Conservation (phyloP, 108 stramenopile species). For the Skeletonema tropicum region DNA sequence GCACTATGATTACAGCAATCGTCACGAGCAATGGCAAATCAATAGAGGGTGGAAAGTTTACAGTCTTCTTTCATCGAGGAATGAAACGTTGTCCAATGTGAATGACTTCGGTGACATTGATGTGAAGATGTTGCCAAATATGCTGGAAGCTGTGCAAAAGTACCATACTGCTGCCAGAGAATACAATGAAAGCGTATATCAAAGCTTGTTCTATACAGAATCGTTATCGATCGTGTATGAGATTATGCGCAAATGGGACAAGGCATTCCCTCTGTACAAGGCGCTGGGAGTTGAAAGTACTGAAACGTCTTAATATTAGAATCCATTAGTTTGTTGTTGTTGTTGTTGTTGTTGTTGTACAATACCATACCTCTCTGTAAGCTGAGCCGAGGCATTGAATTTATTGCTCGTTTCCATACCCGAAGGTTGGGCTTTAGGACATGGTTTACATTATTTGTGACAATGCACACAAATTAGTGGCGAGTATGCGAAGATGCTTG, state of each 20-base stretch:
- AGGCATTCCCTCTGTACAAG: not conserved
- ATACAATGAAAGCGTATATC: not conserved
- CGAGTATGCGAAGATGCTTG: no score
- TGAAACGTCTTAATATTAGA: no score
- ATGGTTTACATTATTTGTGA: no score
- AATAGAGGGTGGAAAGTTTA: not conserved
- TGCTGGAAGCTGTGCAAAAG: not conserved
- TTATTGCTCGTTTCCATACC: no score
- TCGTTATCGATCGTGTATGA: not conserved
- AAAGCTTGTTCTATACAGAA: no score
- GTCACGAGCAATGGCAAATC: not conserved
- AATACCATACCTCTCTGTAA: no score
- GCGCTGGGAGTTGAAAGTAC: not conserved
- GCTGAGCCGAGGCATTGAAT: no score
- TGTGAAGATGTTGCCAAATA: not conserved
- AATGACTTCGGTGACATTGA: not conserved
- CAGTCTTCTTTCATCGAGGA: not conserved
- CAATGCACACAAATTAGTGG: no score
- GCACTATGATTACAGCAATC: not conserved
- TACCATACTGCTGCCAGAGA: not conserved
- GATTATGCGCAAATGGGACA: conserved; percentile 1
- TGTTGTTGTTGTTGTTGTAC: no score
- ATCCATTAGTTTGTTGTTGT: no score
- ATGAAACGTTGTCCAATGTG: not conserved
- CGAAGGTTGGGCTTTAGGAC: no score